phyloP scores from a whole-genome alignment of 2,329 filamentous ascomycete species.

The Fusarium longipes region DNA sequence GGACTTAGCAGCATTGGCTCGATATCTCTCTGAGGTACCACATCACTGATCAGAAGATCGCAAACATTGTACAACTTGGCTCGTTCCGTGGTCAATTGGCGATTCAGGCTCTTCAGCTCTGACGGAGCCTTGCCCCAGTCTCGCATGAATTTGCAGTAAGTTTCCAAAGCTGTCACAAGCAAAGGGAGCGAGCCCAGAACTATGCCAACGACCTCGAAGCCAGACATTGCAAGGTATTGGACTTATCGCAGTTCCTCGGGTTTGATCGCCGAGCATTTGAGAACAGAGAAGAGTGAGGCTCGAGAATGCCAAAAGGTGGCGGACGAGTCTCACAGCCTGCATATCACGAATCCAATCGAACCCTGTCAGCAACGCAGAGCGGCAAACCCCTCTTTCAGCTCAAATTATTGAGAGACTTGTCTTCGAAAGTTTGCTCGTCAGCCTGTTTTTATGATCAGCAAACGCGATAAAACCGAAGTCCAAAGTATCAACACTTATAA shows the following conservation, averaged over 20 bases:
- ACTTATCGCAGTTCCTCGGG: fast-evolving
- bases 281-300: fast-evolving
- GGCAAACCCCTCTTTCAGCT: conserved; percentile 9
- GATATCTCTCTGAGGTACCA: conserved; percentile 39
- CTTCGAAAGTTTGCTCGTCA: fast-evolving
- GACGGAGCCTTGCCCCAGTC: conserved; percentile 29
- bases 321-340: not conserved
- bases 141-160: conserved; percentile 39
- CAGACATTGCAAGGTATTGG: conserved; percentile 24
- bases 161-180: conserved; percentile 29
- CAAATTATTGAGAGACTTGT: not conserved
- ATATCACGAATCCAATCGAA: conserved; percentile 4
- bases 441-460: not conserved
- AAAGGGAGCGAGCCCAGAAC: conserved; percentile 40
- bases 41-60: conserved; percentile 45
- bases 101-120: conserved; percentile 42
- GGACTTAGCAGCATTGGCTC: conserved; percentile 47
- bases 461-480: fast-evolving
- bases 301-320: not conserved
- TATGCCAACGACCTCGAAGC: conserved; percentile 37
- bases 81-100: conserved; percentile 42
- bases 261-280: fast-evolving
- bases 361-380: not conserved
- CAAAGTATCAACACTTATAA: fast-evolving
- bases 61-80: conserved; percentile 48